Percentiles rank a stretch among this genome's conserved stretches.
Conservation (phyloP, 2,329 filamentous ascomycete genomes). For the Nemania sp. region DNA sequence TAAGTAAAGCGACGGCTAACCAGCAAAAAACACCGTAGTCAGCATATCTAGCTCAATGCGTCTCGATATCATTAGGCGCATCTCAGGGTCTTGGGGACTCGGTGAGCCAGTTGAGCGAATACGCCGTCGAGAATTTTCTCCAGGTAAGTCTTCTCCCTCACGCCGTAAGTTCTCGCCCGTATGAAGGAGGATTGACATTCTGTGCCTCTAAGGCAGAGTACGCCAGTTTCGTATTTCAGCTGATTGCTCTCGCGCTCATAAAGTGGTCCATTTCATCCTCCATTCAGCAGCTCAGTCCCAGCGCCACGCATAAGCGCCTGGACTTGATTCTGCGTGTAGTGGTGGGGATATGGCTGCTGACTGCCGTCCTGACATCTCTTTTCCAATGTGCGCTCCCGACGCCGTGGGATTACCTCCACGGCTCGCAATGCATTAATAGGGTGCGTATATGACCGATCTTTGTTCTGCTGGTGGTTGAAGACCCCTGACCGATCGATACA, state of each 20-base stretch:
- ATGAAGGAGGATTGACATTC: neutral
- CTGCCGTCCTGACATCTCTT: conserved; percentile 22
- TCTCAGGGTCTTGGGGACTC: conserved; percentile 30
- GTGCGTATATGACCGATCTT: conserved; percentile 18
- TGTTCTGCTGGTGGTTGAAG: neutral
- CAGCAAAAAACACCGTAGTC: conserved; percentile 5
- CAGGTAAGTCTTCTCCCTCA: conserved; percentile 15
- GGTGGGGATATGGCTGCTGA: conserved; percentile 27
- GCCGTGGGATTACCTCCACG: conserved; percentile 33
- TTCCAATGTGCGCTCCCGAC: conserved; percentile 32
- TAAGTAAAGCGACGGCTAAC: conserved; percentile 1
- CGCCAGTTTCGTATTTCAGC: conserved; percentile 29
- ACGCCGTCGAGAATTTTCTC: conserved; percentile 23
- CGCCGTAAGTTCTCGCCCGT: neutral
- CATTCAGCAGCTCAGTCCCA: conserved; percentile 30
- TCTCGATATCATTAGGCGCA: conserved; percentile 30
- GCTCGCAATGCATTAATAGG: conserved; percentile 27
- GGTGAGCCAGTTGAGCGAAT: conserved; percentile 14
- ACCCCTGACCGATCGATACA: neutral
- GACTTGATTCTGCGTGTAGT: conserved; percentile 22
- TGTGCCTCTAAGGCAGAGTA: conserved; percentile 30
- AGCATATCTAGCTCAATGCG: conserved; percentile 31
- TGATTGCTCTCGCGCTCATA: conserved; percentile 29
- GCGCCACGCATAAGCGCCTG: conserved; percentile 19
- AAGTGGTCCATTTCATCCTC: conserved; percentile 33